Evolutionary conservation across 805 yeast species (phyloP).

Genomic region (Candida qinlingensis): DNA sequence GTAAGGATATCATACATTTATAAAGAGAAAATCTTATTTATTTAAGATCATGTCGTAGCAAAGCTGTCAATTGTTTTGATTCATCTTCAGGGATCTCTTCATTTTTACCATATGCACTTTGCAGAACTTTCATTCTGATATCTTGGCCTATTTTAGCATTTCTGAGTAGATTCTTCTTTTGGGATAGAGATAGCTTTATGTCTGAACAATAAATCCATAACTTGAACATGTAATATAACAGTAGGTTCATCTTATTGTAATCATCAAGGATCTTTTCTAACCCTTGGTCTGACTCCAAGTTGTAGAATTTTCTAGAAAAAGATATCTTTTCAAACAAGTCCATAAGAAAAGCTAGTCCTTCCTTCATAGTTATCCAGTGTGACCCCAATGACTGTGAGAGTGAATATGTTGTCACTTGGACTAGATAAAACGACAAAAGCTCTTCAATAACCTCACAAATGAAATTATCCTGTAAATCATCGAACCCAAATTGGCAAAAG

Average conservation of each 20-base stretch:
- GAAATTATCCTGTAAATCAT: constrained; percentile 8
- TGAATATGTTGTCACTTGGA: constrained; percentile 15
- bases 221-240: constrained; percentile 10
- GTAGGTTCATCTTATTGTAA: constrained; percentile 11
- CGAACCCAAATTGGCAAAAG: constrained; percentile 10
- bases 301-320: constrained; percentile 8
- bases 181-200: background rate
- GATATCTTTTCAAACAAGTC: constrained; percentile 13
- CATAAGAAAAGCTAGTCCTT: constrained; percentile 2
- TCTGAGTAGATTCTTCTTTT: constrained; percentile 1
- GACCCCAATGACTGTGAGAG: constrained; percentile 1
- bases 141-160: constrained; percentile 14
- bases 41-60: background rate
- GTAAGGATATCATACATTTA: background rate
- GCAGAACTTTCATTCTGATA: background rate
- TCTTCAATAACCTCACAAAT: constrained; percentile 5
- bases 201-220: constrained; percentile 14
- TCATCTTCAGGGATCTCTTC: background rate
- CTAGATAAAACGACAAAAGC: constrained; percentile 6
- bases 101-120: background rate
- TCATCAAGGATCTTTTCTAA: constrained; percentile 7
- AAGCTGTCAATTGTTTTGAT: background rate
- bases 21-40: no score
- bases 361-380: constrained; percentile 8
- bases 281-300: background rate